A percentile compares a stretch with the other conserved stretches of the same genome.
phyloP scores from a whole-genome alignment of 2,329 filamentous ascomycete genomes.

The Aspergillus viridinutans region DNA sequence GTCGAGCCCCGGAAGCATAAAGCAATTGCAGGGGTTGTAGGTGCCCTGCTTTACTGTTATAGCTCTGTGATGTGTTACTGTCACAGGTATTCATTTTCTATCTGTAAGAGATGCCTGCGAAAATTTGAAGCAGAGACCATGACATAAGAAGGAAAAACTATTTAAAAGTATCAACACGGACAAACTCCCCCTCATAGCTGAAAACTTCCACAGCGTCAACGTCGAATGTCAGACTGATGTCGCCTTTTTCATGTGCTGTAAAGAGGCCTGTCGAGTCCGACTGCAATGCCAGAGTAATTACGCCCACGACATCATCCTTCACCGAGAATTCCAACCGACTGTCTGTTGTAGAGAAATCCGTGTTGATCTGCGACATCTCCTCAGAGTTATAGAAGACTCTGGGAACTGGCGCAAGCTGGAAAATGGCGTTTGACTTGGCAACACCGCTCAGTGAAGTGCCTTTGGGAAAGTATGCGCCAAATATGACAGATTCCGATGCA shows the following conservation, averaged over 20 bases:
- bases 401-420: background rate
- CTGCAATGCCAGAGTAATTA: too few species aligned
- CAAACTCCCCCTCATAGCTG: background rate
- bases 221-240: background rate
- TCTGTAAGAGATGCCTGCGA: background rate
- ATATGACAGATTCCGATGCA: background rate
- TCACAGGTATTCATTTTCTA: too few species aligned
- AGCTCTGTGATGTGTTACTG: too few species aligned
- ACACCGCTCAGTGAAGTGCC: background rate
- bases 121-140: too few species aligned
- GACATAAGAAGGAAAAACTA: background rate
- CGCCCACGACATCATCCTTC: too few species aligned
- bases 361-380: background rate
- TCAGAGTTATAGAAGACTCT: background rate
- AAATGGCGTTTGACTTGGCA: background rate
- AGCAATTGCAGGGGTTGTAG: too few species aligned
- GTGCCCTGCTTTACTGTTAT: too few species aligned
- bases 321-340: too few species aligned
- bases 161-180: background rate
- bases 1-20: too few species aligned
- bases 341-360: too few species aligned
- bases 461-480: background rate
- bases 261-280: too few species aligned
- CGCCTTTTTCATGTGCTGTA: too few species aligned
- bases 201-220: background rate